Base-by-base conservation (phyloP, 257 asterid genomes). In the Penstemon eatonii region DNA sequence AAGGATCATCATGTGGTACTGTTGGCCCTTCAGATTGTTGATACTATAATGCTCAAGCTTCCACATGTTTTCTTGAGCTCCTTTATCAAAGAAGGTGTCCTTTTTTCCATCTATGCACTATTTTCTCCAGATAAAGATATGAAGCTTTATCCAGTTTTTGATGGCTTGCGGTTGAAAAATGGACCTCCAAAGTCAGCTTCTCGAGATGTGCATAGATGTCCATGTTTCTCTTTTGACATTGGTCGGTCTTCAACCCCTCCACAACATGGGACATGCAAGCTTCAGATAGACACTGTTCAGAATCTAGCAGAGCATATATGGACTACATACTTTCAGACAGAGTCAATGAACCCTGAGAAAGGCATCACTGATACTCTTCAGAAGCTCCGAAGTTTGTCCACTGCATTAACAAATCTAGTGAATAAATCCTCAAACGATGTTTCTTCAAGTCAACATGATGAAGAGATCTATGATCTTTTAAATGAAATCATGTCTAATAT, bases 21-120 rank as follows among this genome's bases (percentile, higher is more conserved):
- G 39, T 67, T 82, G 66, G 96, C 89, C 73, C 96, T 94, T 84
- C 89, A 86, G 73, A 85, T 91, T 55, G 96, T 87, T 56, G 89
- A 91, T 66, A 73, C 87, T 39, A 66, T 86, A 72, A 81, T 89
- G 85, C 82, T 82, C 74, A 94, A 91, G 87, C 91, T 81, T 75
- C 86, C 96, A 8, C 78, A 86, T 69, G 70, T 69, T 58, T 87
- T 83, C 82, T 72, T 85, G 85, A 78, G 78, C 78, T 81, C 95
- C 83, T 91, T 94, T 73, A 77, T 78, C 56, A 94, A 89, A 81
- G 97, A 91, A 83, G 99, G 99, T 61, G 91, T 94, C 61, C 72
- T 83, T 62, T 94, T 86, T 62, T 88, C 95, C 60, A 80, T 94
- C 65, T 73, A 83, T 69, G 86, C 84, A 13, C 85, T 91, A 60